Conservation (phyloP, 345 rosid genomes). For the Boechera retrofracta region DNA sequence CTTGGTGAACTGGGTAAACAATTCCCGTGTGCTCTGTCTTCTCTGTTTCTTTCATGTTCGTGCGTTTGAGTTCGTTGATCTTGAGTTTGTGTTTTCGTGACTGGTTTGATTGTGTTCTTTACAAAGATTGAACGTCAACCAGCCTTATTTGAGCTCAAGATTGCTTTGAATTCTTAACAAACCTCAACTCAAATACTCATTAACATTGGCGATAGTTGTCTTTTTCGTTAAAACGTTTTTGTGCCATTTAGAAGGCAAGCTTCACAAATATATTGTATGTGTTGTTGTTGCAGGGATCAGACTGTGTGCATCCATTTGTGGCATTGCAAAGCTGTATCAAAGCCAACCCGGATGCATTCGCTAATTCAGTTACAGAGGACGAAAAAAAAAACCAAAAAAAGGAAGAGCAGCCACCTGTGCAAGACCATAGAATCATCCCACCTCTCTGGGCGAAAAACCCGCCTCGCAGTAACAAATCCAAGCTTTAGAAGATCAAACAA, state of each 20-base stretch:
- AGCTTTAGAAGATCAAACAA: conserved; percentile 45
- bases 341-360: conserved; percentile 74
- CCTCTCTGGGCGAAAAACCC: conserved; percentile 69
- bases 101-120: too few species aligned
- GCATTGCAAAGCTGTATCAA: conserved; percentile 87
- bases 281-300: conserved; percentile 67
- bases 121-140: too few species aligned
- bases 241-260: not conserved
- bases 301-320: conserved; percentile 79
- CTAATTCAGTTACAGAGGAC: conserved; percentile 56
- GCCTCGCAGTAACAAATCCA: conserved; percentile 55
- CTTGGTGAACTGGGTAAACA: too few species aligned
- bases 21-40: too few species aligned
- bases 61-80: too few species aligned
- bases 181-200: not conserved
- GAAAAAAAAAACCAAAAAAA: conserved; percentile 50
- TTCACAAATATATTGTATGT: conserved; percentile 10
- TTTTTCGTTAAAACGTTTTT: not conserved
- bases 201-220: not conserved
- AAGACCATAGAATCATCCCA: conserved; percentile 63
- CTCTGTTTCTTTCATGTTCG: too few species aligned
- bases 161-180: too few species aligned
- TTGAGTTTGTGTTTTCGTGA: too few species aligned
- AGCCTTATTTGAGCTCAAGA: too few species aligned
- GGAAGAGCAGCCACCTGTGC: conserved; percentile 50